A percentile compares a stretch with the other conserved stretches of the same genome.
These are phyloP conservation scores for Singerocomus inundabilis DNA, from an alignment of 1,284 basidiomycete genomes.

Conservation along the genomic window DNA sequence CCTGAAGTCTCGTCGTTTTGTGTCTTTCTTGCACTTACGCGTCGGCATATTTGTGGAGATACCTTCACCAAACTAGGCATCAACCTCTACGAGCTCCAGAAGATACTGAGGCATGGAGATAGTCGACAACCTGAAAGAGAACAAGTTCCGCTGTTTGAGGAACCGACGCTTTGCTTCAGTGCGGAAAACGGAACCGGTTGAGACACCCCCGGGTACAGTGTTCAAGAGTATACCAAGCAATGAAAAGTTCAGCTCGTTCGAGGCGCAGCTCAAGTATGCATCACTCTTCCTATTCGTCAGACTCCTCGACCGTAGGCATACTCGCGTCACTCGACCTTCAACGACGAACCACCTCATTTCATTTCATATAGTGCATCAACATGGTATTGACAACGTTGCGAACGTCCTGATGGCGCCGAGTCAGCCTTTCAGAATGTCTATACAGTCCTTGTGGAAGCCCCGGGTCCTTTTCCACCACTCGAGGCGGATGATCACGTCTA, in stretches of 20 bases:
- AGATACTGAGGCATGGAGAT: slow-evolving; percentile 90
- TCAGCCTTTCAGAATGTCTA: slow-evolving; percentile 93
- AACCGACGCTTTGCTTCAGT: slow-evolving; percentile 52
- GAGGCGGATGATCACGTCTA: slow-evolving; percentile 88
- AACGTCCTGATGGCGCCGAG: slow-evolving; percentile 90
- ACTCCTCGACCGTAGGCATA: background rate
- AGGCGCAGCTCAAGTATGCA: slow-evolving; percentile 80
- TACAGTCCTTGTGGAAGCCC: slow-evolving; percentile 86
- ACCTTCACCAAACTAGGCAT: slow-evolving; percentile 59
- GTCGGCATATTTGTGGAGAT: background rate
- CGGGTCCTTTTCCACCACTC: slow-evolving; percentile 94
- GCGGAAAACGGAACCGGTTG: background rate
- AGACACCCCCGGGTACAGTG: slow-evolving; percentile 50
- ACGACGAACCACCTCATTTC: background rate
- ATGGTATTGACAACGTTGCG: slow-evolving; percentile 93
- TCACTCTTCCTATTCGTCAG: background rate
- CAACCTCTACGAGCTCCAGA: slow-evolving; percentile 88
- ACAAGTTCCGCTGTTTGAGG: slow-evolving; percentile 89
- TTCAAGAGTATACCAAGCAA: slow-evolving; percentile 90
- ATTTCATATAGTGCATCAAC: slow-evolving; percentile 75
- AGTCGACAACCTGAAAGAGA: slow-evolving; percentile 98
- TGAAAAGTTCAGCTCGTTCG: slow-evolving; percentile 84
- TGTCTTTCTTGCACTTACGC: background rate
- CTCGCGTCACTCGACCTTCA: background rate
- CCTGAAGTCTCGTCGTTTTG: background rate